phyloP scores from a whole-genome alignment of 768 basidiomycete species.

The Glaciozyma martinii region DNA sequence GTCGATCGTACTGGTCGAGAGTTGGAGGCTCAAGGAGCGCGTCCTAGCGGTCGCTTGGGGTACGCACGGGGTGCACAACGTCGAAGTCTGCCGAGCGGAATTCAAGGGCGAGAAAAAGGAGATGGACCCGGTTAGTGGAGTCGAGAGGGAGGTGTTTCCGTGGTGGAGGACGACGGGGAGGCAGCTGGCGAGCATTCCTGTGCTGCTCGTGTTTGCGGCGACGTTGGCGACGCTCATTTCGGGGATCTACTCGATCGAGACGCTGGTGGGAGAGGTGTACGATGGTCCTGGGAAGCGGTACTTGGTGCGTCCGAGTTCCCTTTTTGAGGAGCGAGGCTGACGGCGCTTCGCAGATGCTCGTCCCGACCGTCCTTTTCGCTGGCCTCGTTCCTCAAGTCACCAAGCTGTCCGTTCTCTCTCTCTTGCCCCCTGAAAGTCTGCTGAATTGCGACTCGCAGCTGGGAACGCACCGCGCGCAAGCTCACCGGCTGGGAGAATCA shows the following conservation, averaged over 20 bases:
- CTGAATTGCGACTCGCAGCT: slow-evolving; percentile 5
- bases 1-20: slow-evolving; percentile 78
- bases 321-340: not conserved
- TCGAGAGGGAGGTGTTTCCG: slow-evolving; percentile 39
- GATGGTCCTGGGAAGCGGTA: slow-evolving; percentile 72
- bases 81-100: slow-evolving; percentile 62
- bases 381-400: slow-evolving; percentile 71
- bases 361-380: slow-evolving; percentile 74
- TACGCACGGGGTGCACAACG: slow-evolving; percentile 56
- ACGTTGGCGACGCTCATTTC: slow-evolving; percentile 64
- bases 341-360: slow-evolving; percentile 50
- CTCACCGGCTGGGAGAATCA: slow-evolving; percentile 92
- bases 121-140: slow-evolving; percentile 30
- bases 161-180: slow-evolving; percentile 71
- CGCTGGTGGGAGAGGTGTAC: slow-evolving; percentile 80
- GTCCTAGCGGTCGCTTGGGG: slow-evolving; percentile 75
- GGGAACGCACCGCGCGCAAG: slow-evolving; percentile 48
- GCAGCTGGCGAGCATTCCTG: slow-evolving; percentile 36
- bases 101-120: slow-evolving; percentile 43
- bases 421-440: not conserved
- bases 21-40: slow-evolving; percentile 81
- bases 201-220: slow-evolving; percentile 58
- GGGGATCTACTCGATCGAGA: slow-evolving; percentile 47
- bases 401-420: slow-evolving; percentile 51
- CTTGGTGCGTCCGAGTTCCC: slow-evolving; percentile 52